Conservation (phyloP, 345 rosid genomes). For the Cardamine resedifolia region DNA sequence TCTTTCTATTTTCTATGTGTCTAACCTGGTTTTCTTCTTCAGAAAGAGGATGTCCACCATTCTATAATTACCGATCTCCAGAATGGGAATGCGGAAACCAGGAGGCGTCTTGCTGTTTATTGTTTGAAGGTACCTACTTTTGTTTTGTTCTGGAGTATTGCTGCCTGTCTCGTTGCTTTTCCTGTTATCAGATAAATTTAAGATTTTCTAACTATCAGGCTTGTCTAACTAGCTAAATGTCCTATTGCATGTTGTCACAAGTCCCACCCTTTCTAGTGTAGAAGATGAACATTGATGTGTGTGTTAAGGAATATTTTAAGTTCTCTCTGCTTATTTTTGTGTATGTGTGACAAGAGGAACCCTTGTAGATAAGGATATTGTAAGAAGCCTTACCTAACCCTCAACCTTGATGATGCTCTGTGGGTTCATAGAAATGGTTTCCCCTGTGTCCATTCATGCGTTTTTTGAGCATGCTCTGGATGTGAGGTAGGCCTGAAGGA, state of each 20-base stretch:
- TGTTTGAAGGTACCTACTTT: constrained; percentile 76
- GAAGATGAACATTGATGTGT: constrained; percentile 2
- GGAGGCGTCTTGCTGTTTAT: constrained; percentile 98
- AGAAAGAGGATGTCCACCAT: constrained; percentile 99
- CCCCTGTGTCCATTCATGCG: background rate
- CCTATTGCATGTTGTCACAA: constrained; percentile 22
- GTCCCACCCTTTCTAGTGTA: constrained; percentile 8
- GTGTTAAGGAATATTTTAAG: background rate
- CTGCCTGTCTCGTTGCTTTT: constrained; percentile 10
- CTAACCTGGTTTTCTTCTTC: constrained; percentile 33
- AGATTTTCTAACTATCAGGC: constrained; percentile 9
- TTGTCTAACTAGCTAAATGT: constrained; percentile 9
- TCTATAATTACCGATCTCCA: constrained; percentile 98
- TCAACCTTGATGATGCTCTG: background rate
- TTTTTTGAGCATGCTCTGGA: background rate
- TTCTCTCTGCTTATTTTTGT: background rate
- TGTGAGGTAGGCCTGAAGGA: background rate
- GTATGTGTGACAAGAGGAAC: constrained; percentile 9
- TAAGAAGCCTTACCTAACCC: constrained; percentile 8
- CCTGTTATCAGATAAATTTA: constrained; percentile 12
- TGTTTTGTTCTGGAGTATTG: constrained; percentile 12
- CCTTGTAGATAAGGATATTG: constrained; percentile 1
- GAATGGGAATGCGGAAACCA: constrained; percentile 95
- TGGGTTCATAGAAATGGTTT: background rate
- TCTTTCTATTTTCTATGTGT: constrained; percentile 3